Percentiles rank a stretch among this genome's conserved stretches.
These are phyloP conservation scores for Trichothecium roseum DNA, from an alignment of 2,329 filamentous ascomycete species.

Conservation along the genomic window DNA sequence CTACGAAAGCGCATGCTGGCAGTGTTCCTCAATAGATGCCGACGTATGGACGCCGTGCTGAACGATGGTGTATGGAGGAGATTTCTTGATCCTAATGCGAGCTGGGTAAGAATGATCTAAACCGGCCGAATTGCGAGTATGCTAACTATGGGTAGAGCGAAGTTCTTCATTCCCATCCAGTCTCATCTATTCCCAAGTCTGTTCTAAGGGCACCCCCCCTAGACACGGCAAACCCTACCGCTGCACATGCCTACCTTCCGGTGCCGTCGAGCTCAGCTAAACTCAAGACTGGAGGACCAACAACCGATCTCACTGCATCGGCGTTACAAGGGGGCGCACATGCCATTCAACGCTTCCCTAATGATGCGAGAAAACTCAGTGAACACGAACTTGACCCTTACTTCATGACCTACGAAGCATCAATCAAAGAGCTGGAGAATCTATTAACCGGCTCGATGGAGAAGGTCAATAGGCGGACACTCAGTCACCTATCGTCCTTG, in stretches of 20 bases:
- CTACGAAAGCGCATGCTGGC: conserved; percentile 92
- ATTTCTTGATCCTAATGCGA: conserved; percentile 94
- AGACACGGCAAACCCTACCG: conserved; percentile 83
- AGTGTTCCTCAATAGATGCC: conserved; percentile 89
- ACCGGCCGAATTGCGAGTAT: too few species aligned
- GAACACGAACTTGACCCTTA: conserved; percentile 94
- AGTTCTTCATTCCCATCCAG: conserved; percentile 85
- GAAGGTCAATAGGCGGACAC: conserved; percentile 83
- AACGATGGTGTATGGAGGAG: conserved; percentile 96
- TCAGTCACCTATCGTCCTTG: conserved; percentile 75
- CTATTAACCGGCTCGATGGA: conserved; percentile 90
- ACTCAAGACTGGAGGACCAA: conserved; percentile 46
- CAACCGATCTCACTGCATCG: conserved; percentile 22
- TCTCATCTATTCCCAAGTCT: conserved; percentile 86
- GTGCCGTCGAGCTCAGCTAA: conserved; percentile 79
- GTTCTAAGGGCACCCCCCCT: conserved; percentile 91
- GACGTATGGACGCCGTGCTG: conserved; percentile 82
- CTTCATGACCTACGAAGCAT: conserved; percentile 85
- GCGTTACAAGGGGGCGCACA: conserved; percentile 37
- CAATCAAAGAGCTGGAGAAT: conserved; percentile 82
- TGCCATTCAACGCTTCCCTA: conserved; percentile 71
- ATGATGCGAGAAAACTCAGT: conserved; percentile 61
- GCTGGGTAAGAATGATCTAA: conserved; percentile 60
- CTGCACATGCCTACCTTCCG: conserved; percentile 79
- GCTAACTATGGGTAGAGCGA: conserved; percentile 54